Conservation (phyloP, 1,139 yeast species). For the Zygoascus meyerae region DNA sequence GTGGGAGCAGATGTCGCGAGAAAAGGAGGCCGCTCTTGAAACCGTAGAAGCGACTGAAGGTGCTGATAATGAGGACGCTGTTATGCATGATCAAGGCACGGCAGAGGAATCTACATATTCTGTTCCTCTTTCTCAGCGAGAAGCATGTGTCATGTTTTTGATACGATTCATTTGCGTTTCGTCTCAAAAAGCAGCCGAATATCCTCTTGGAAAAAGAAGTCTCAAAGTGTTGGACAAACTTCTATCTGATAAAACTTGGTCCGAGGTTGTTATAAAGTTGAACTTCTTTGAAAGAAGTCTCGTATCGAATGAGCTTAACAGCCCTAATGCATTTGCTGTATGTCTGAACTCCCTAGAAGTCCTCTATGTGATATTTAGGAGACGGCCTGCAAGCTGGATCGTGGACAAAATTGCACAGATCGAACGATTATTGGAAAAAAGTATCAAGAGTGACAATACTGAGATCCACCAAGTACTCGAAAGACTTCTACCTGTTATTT, state of each 20-base stretch:
- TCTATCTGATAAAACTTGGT: constrained; percentile 71
- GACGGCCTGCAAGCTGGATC: constrained; percentile 75
- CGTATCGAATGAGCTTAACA: constrained; percentile 67
- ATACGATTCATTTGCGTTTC: constrained; percentile 85
- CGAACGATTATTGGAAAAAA: constrained; percentile 71
- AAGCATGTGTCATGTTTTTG: constrained; percentile 86
- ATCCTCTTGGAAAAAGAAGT: constrained; percentile 76
- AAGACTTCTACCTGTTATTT: constrained; percentile 45
- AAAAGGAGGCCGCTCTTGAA: constrained; percentile 9
- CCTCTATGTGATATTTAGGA: constrained; percentile 73
- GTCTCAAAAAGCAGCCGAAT: constrained; percentile 79
- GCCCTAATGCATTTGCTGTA: constrained; percentile 54
- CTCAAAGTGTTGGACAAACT: constrained; percentile 68
- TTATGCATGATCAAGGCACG: constrained; percentile 1
- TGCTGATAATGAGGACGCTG: constrained; percentile 14
- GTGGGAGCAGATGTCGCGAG: constrained; percentile 59
- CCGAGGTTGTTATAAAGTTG: constrained; percentile 78
- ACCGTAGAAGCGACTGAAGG: constrained; percentile 13
- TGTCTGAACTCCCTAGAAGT: constrained; percentile 91
- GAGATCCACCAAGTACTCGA: constrained; percentile 42
- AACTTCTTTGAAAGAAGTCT: constrained; percentile 82
- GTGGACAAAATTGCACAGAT: constrained; percentile 60
- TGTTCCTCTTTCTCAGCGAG: constrained; percentile 77
- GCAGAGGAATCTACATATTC: constrained; percentile 34
- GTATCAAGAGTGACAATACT: constrained; percentile 72